phyloP scores from a whole-genome alignment of 2,329 filamentous ascomycete species.

The Diaporthe ilicicola region DNA sequence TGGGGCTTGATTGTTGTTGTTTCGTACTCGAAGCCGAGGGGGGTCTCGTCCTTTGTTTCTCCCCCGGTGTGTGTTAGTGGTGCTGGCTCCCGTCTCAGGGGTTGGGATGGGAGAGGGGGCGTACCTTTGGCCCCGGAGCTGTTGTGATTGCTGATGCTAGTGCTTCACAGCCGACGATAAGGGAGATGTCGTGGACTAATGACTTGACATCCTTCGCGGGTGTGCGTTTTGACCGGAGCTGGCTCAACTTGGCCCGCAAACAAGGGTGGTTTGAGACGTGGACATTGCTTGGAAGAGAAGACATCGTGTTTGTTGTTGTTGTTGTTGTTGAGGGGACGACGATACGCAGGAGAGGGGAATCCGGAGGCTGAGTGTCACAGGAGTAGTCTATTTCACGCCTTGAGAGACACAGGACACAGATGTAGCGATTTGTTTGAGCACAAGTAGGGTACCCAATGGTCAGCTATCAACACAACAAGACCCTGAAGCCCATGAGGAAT shows the following conservation, averaged over 20 bases:
- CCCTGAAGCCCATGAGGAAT: conserved; percentile 41
- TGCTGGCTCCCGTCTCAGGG: neutral
- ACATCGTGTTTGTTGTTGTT: conserved; percentile 36
- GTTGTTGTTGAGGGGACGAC: neutral
- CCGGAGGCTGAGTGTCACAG: neutral
- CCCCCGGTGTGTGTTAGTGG: neutral
- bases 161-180: conserved; percentile 85
- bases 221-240: conserved; percentile 79
- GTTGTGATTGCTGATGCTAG: conserved; percentile 70
- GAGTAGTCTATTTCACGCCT: neutral
- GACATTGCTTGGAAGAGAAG: conserved; percentile 64
- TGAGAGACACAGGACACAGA: neutral
- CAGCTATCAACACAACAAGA: neutral
- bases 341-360: neutral
- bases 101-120: conserved; percentile 35
- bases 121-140: conserved; percentile 70
- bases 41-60: conserved; percentile 73
- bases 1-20: conserved; percentile 69
- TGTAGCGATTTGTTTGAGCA: neutral
- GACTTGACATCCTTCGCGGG: conserved; percentile 79
- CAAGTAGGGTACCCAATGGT: neutral
- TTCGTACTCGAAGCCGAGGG: conserved; percentile 79
- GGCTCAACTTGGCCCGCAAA: conserved; percentile 86
- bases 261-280: conserved; percentile 89
- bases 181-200: conserved; percentile 85